phyloP scores from a whole-genome alignment of 108 stramenopile genomes.

The Craspedostauros australis region DNA sequence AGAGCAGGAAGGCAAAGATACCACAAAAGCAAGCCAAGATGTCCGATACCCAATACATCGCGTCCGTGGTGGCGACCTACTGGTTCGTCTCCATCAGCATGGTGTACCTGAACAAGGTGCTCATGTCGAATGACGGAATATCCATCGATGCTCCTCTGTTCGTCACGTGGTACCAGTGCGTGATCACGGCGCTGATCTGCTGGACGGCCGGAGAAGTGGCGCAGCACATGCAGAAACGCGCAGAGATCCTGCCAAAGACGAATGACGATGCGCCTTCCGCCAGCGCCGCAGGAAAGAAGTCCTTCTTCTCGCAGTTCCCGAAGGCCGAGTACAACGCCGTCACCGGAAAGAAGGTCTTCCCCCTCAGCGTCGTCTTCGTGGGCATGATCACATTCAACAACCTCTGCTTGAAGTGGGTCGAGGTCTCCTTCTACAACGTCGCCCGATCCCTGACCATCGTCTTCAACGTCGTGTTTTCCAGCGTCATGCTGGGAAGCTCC shows the following conservation, averaged over 20 bases:
- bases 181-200: slow-evolving; percentile 82
- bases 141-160: slow-evolving; percentile 90
- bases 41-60: slow-evolving; percentile 22
- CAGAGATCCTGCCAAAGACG: slow-evolving; percentile 5
- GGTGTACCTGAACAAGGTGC: slow-evolving; percentile 92
- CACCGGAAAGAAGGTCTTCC: slow-evolving; percentile 56
- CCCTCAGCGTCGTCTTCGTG: slow-evolving; percentile 84
- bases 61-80: slow-evolving; percentile 46
- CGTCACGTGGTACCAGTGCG: slow-evolving; percentile 94
- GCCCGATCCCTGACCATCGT: slow-evolving; percentile 91
- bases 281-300: slow-evolving; percentile 29
- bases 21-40: not conserved
- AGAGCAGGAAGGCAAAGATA: slow-evolving; percentile 1
- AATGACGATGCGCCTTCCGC: too few species aligned
- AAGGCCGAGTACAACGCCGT: slow-evolving; percentile 62
- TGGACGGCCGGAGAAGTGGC: slow-evolving; percentile 60
- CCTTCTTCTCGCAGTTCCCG: slow-evolving; percentile 83
- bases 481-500: slow-evolving; percentile 63
- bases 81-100: slow-evolving; percentile 65
- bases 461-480: slow-evolving; percentile 88
- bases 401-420: slow-evolving; percentile 88
- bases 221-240: slow-evolving; percentile 37
- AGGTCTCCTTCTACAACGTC: slow-evolving; percentile 96
- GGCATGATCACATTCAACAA: slow-evolving; percentile 97
- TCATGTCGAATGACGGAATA: slow-evolving; percentile 73